Evolutionary conservation across 2,329 filamentous ascomycete species (phyloP).

Genomic region (Penicillium sp.): DNA sequence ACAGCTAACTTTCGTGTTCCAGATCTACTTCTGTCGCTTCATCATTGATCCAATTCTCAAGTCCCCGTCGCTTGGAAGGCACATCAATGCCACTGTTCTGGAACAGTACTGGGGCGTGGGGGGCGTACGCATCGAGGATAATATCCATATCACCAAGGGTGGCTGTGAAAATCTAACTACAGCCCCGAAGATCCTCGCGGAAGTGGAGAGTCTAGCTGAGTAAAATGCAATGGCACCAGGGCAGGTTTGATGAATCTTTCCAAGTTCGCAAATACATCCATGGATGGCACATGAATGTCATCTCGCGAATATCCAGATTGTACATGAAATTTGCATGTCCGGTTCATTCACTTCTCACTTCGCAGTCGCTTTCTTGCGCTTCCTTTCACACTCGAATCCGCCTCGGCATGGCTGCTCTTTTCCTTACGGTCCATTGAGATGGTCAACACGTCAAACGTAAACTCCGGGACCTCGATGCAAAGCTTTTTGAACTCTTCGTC

Average conservation of each 20-base stretch:
- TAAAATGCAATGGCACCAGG: conserved; percentile 10
- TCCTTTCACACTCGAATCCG: conserved; percentile 35
- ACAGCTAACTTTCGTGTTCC: conserved; percentile 3
- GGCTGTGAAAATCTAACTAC: conserved; percentile 82
- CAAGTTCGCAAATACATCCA: no score
- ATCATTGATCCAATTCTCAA: conserved; percentile 78
- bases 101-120: conserved; percentile 84
- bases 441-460: conserved; percentile 86
- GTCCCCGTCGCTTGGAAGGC: conserved; percentile 68
- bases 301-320: not conserved
- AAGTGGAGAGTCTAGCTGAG: conserved; percentile 54
- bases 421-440: conserved; percentile 47
- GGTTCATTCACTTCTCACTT: not conserved
- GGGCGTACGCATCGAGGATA: conserved; percentile 90
- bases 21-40: conserved; percentile 88
- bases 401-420: conserved; percentile 37
- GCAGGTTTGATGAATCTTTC: not conserved
- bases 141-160: conserved; percentile 72
- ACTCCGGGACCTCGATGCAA: conserved; percentile 86
- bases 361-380: conserved; percentile 42
- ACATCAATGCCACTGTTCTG: conserved; percentile 70
- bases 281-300: no score
- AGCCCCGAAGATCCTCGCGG: conserved; percentile 69
- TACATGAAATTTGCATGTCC: not conserved
- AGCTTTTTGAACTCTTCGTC: conserved; percentile 79